These are phyloP conservation scores for Penicillium paxilli DNA, from an alignment of 495 filamentous ascomycete genomes.

Conservation along the genomic window DNA sequence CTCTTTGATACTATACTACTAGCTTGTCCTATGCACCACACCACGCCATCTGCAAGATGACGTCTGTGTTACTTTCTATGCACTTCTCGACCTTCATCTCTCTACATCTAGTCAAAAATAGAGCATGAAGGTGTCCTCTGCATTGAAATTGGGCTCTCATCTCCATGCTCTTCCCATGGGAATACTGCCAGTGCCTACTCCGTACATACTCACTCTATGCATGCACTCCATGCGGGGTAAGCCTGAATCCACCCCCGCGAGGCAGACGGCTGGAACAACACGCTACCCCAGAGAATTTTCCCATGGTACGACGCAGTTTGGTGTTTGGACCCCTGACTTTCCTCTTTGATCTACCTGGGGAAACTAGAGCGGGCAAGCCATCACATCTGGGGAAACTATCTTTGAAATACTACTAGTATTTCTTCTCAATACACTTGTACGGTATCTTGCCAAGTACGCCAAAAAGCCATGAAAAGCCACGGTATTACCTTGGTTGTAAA, in stretches of 20 bases:
- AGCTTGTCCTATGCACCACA: not conserved
- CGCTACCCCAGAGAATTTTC: not conserved
- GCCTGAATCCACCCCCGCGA: not conserved
- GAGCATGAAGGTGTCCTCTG: too few species aligned
- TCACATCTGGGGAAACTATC: too few species aligned
- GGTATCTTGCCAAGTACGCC: not conserved
- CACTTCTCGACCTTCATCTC: not conserved
- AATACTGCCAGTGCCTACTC: too few species aligned
- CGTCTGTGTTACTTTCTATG: not conserved
- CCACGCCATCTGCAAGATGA: not conserved
- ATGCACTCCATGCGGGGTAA: not conserved
- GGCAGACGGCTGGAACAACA: not conserved
- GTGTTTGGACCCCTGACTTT: not conserved
- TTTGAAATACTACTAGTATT: too few species aligned
- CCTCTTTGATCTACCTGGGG: not conserved
- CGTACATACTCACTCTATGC: not conserved
- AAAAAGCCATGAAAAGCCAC: not conserved
- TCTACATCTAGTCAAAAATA: too few species aligned
- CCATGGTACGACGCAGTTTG: not conserved
- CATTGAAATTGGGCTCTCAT: too few species aligned
- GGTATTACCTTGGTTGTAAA: not conserved
- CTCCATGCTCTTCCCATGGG: too few species aligned
- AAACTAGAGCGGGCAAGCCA: not conserved
- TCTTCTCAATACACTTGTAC: not conserved
- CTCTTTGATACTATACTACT: too few species aligned